Evolutionary conservation across 306 rosid genomes (phyloP), one percentile per base, ranked within the genome.

Genomic region (Dryas alaskensis): DNA sequence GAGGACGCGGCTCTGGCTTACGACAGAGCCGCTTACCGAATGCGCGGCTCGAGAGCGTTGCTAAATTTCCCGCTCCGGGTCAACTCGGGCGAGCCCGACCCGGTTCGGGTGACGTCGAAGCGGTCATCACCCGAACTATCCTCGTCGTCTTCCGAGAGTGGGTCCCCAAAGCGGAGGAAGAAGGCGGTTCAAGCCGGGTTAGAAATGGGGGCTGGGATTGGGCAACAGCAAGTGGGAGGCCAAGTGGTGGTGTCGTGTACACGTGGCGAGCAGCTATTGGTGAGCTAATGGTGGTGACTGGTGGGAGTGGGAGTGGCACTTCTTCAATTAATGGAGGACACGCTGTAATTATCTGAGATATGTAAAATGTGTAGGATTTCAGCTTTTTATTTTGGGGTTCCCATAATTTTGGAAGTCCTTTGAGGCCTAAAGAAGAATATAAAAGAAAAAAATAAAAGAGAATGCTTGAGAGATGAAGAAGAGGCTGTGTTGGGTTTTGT

Each of bases 1-100:
- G 98, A 94, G 82, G 98, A 91, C 42, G 98, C 98, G 0, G 98
- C 98, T 6, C 54, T 94, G 81, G 96, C 97, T 55, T 94, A 94
- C 73, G 98, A 94, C 12, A 82, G 91, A 13, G 98, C 98, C 10
- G 98, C 98, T 1, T 94, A 88, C 17, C 65, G 92, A 54, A 94
- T 94, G 97, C 89, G 98, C 4, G 98, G 98, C 3, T 89, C 97
- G 0, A 70, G 86, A 22, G 98, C 98, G 12, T 47, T 91, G 49
- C 64, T 94, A 65, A 94, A 94, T 60, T 94, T 94, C 31, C 98
- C 98, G 1, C 94, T 88, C 6, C 88, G 94, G 52, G 84, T 94
- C 0, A 94, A 91, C 55, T 91, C 98, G 7, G 97, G 91, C 10
- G 97, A 94, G 58, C 96, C 97, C 0, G 98, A 94, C 6, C 98